Conservation (phyloP, 2,329 filamentous ascomycete genomes). For the Rutstroemia sp. region DNA sequence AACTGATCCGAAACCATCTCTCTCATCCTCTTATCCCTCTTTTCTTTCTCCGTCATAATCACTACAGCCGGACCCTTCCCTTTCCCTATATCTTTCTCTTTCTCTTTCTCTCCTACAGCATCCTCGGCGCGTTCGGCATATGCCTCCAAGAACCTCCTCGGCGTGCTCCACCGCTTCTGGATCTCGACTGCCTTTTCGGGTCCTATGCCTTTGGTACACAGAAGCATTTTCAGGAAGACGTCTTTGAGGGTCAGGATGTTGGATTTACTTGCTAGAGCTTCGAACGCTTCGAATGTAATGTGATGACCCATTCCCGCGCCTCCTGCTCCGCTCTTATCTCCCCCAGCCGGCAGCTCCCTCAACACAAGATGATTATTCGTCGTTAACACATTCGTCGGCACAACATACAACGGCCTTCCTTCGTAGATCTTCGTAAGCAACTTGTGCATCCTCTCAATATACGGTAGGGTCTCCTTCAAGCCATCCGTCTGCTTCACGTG, state of each 20-base stretch:
- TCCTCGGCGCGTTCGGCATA: slow-evolving; percentile 37
- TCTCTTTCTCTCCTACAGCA: slow-evolving; percentile 10
- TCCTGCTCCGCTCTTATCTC: background rate
- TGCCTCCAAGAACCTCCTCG: slow-evolving; percentile 62
- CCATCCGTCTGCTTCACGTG: slow-evolving; percentile 71
- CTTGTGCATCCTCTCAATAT: slow-evolving; percentile 64
- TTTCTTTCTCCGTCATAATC: background rate
- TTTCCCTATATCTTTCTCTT: background rate
- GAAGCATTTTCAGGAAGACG: slow-evolving; percentile 76
- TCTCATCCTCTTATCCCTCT: slow-evolving; percentile 42
- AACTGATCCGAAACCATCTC: slow-evolving; percentile 53
- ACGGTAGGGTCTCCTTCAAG: slow-evolving; percentile 71
- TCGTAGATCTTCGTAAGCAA: slow-evolving; percentile 61
- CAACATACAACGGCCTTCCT: slow-evolving; percentile 47
- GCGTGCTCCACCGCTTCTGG: slow-evolving; percentile 70
- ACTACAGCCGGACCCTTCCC: background rate
- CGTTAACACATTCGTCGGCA: slow-evolving; percentile 58
- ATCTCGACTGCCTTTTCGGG: slow-evolving; percentile 76
- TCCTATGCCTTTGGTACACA: slow-evolving; percentile 69
- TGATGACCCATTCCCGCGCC: slow-evolving; percentile 39
- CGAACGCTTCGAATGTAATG: slow-evolving; percentile 65
- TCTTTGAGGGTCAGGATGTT: slow-evolving; percentile 67
- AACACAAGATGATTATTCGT: slow-evolving; percentile 50
- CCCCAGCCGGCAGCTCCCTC: background rate
- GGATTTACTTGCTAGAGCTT: slow-evolving; percentile 66